These are phyloP conservation scores for Mycena vitilis DNA, from an alignment of 768 basidiomycete genomes.

Conservation along the genomic window DNA sequence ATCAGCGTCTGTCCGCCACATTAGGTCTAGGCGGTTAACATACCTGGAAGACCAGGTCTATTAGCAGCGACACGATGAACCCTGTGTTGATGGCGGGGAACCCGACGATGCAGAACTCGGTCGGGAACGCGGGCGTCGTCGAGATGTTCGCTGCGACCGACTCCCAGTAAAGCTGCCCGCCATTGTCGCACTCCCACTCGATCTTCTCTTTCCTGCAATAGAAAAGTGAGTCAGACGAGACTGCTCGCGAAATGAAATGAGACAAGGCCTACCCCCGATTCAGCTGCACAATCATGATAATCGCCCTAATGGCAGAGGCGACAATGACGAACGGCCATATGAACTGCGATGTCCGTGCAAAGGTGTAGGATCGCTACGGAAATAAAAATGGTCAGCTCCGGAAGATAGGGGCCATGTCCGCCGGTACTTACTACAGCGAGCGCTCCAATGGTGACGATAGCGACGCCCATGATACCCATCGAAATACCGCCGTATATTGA, in stretches of 20 bases:
- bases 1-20: slow-evolving; percentile 36
- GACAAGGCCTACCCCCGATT: slow-evolving; percentile 65
- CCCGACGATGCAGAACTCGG: slow-evolving; percentile 68
- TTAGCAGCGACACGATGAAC: slow-evolving; percentile 72
- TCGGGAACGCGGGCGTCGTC: slow-evolving; percentile 59
- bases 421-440: slow-evolving; percentile 68
- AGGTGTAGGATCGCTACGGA: slow-evolving; percentile 74
- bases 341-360: slow-evolving; percentile 72
- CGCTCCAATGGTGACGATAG: slow-evolving; percentile 66
- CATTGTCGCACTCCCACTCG: slow-evolving; percentile 78
- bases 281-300: slow-evolving; percentile 80
- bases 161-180: slow-evolving; percentile 70
- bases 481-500: slow-evolving; percentile 78
- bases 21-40: slow-evolving; percentile 31
- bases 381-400: slow-evolving; percentile 32
- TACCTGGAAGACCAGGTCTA: slow-evolving; percentile 78
- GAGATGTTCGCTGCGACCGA: slow-evolving; percentile 55
- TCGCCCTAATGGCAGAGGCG: slow-evolving; percentile 70
- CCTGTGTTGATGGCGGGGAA: slow-evolving; percentile 70
- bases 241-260: slow-evolving; percentile 37
- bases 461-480: slow-evolving; percentile 61
- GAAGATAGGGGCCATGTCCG: slow-evolving; percentile 31
- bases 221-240: slow-evolving; percentile 35
- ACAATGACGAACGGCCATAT: slow-evolving; percentile 80
- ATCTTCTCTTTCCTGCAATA: slow-evolving; percentile 71